Conservation (phyloP, 345 rosid species). For the Pseudoturritis turrita region DNA sequence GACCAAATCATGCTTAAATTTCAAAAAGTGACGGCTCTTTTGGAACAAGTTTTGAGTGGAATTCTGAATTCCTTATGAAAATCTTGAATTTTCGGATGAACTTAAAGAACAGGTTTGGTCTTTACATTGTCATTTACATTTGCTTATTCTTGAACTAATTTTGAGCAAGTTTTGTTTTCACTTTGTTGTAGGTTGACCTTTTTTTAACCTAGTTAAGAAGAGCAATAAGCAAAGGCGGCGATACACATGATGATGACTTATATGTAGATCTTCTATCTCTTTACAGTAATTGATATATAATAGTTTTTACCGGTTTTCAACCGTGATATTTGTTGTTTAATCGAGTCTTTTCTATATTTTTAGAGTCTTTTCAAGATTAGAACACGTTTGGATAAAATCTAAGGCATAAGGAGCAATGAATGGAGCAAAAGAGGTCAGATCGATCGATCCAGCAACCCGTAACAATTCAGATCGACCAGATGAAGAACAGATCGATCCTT, state of each 20-base stretch:
- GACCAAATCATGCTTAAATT: slow-evolving; percentile 59
- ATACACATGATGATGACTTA: slow-evolving; percentile 51
- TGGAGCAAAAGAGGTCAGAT: no score
- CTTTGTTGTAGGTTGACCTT: slow-evolving; percentile 74
- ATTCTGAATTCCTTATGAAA: slow-evolving; percentile 58
- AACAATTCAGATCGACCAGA: no score
- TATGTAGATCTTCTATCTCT: slow-evolving; percentile 52
- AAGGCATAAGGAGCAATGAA: no score
- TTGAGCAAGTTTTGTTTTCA: not conserved
- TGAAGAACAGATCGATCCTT: no score
- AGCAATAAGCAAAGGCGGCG: slow-evolving; percentile 58
- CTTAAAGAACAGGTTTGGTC: slow-evolving; percentile 70
- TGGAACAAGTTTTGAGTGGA: slow-evolving; percentile 67
- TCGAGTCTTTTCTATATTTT: no score
- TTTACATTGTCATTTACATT: no score
- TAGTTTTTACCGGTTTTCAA: no score
- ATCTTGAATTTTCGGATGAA: slow-evolving; percentile 86
- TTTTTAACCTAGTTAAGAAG: slow-evolving; percentile 72
- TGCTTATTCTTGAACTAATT: not conserved
- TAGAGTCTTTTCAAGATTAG: no score
- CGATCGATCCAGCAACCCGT: no score
- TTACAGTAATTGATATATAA: slow-evolving; percentile 37
- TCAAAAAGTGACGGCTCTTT: slow-evolving; percentile 59
- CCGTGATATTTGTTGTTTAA: no score
- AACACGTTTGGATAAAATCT: no score